These are phyloP conservation scores for Trichoderma sp. DNA, from an alignment of 2,329 filamentous ascomycete genomes.

Conservation along the genomic window DNA sequence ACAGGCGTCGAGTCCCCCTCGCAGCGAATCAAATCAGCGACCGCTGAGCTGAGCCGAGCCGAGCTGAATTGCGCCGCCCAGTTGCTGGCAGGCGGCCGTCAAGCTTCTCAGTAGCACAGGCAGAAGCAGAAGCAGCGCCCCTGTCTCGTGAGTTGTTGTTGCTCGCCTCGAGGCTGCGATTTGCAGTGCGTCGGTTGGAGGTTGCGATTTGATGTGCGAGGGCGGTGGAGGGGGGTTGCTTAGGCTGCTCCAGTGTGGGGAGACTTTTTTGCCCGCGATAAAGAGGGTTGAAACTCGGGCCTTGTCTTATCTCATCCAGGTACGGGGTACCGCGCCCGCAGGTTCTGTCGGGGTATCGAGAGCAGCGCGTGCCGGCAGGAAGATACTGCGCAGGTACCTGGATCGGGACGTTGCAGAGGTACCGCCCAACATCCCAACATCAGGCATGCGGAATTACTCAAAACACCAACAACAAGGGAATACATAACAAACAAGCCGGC, in stretches of 20 bases:
- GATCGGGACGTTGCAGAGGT: neutral
- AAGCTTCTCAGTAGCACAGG: neutral
- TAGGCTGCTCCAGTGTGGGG: slow-evolving; percentile 8
- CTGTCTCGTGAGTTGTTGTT: too few relatives aligned
- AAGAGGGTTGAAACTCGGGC: slow-evolving; percentile 4
- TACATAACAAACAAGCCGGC: neutral
- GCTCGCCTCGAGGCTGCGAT: slow-evolving; percentile 10
- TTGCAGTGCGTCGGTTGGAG: slow-evolving; percentile 6
- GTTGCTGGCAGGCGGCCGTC: neutral
- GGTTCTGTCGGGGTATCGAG: neutral
- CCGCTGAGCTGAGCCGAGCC: neutral
- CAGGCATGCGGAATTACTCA: neutral
- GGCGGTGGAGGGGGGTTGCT: slow-evolving; percentile 16
- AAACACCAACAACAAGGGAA: neutral
- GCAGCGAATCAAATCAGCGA: slow-evolving; percentile 7
- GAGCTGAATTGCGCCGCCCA: neutral
- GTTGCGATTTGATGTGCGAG: slow-evolving; percentile 15
- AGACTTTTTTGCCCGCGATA: slow-evolving; percentile 11
- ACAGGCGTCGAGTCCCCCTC: slow-evolving; percentile 11
- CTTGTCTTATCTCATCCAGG: slow-evolving; percentile 15
- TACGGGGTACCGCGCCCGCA: neutral
- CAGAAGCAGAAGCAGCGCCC: slow-evolving; percentile 3
- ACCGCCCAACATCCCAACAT: neutral
- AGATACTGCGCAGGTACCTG: neutral
- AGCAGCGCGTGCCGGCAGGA: neutral